Evolutionary conservation across 768 basidiomycete species (phyloP).

Genomic region (Tephrocybe sp.): DNA sequence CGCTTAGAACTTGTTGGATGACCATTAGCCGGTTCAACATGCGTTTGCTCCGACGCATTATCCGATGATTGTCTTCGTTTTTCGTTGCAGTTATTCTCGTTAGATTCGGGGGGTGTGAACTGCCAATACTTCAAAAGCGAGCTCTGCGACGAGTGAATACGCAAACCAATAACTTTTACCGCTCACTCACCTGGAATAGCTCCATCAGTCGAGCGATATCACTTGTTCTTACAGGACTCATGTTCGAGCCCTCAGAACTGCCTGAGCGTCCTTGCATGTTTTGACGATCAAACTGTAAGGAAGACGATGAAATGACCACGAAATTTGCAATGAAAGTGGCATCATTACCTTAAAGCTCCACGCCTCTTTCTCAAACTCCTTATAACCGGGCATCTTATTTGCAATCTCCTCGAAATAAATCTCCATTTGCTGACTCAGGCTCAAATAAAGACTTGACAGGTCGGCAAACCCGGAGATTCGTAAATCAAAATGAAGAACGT

Average conservation of each 20-base stretch:
- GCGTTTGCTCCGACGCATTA: conserved; percentile 39
- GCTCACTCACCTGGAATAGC: conserved; percentile 60
- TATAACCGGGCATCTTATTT: conserved; percentile 55
- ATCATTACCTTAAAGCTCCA: conserved; percentile 73
- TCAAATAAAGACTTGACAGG: conserved; percentile 70
- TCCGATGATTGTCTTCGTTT: conserved; percentile 28
- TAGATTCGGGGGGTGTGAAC: conserved; percentile 46
- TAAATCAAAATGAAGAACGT: conserved; percentile 82
- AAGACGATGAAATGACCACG: conserved; percentile 7
- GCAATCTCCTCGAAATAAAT: conserved; percentile 71
- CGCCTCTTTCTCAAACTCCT: conserved; percentile 71
- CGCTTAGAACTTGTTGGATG: conserved; percentile 19
- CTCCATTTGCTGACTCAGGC: conserved; percentile 79
- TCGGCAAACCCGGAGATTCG: conserved; percentile 85
- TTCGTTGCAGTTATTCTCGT: conserved; percentile 17
- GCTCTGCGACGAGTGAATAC: conserved; percentile 35
- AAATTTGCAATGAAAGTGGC: neutral
- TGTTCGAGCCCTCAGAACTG: conserved; percentile 37
- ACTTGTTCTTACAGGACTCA: conserved; percentile 60
- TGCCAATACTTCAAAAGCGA: conserved; percentile 73
- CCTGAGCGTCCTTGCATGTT: conserved; percentile 65
- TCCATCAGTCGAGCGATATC: conserved; percentile 85
- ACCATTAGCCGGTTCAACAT: conserved; percentile 29
- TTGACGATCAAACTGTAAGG: conserved; percentile 66
- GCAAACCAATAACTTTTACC: neutral